Evolutionary conservation across 495 filamentous ascomycete species (phyloP).

Genomic region (Aspergillus nidulans): DNA sequence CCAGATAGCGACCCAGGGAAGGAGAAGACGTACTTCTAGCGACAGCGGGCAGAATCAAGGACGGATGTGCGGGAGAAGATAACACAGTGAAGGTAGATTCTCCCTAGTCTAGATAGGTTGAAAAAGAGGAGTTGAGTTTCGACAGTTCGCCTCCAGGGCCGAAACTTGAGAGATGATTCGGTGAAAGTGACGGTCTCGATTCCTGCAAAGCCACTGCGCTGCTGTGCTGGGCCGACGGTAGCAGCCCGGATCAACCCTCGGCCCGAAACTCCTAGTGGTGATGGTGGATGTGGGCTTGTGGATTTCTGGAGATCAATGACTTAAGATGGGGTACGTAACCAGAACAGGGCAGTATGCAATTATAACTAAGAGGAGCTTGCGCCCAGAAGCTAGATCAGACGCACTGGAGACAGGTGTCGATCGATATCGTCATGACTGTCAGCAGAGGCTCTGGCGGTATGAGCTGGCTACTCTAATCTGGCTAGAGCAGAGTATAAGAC

Average conservation of each 20-base stretch:
- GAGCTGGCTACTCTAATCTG: neutral
- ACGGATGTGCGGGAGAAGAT: neutral
- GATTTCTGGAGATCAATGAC: conserved; percentile 8
- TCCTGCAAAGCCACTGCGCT: conserved; percentile 15
- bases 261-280: conserved; percentile 9
- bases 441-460: neutral
- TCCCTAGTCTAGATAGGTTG: neutral
- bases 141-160: conserved; percentile 13
- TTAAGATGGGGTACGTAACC: neutral
- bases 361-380: neutral
- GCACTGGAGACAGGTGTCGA: neutral
- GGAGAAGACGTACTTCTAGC: conserved; percentile 8
- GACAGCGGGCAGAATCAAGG: neutral
- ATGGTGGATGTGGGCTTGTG: conserved; percentile 11
- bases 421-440: neutral
- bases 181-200: conserved; percentile 22
- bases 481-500: neutral
- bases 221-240: conserved; percentile 5
- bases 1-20: neutral
- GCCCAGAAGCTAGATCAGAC: neutral
- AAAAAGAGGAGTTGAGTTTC: conserved; percentile 2
- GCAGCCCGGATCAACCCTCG: conserved; percentile 20
- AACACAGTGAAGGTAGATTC: neutral
- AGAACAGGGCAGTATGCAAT: neutral
- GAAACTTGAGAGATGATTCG: neutral